These are phyloP conservation scores for Aeschynomene evenia DNA, from an alignment of 306 rosid genomes.

Conservation along the genomic window DNA sequence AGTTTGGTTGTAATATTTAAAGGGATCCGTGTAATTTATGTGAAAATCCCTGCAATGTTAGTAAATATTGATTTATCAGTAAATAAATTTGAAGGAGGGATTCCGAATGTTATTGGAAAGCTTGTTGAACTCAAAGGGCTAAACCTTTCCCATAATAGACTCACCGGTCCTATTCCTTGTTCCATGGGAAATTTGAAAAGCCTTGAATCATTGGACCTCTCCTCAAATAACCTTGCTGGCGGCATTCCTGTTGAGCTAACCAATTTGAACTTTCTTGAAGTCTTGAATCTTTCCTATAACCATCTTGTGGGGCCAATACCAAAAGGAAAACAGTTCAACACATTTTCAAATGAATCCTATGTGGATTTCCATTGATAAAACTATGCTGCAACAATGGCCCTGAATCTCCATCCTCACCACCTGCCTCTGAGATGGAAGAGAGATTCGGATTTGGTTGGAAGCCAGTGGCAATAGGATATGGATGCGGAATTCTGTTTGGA, in stretches of 20 bases:
- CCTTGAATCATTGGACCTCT: constrained; percentile 32
- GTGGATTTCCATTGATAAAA: constrained; percentile 27
- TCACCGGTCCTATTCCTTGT: constrained; percentile 31
- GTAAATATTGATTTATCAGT: constrained; percentile 29
- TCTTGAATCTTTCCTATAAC: constrained; percentile 32
- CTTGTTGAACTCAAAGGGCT: constrained; percentile 21
- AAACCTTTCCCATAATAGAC: constrained; percentile 27
- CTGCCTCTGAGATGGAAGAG: background rate
- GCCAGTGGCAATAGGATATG: constrained; percentile 19
- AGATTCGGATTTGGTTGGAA: constrained; percentile 29
- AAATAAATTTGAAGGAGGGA: constrained; percentile 29
- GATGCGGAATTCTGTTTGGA: constrained; percentile 29
- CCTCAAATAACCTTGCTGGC: constrained; percentile 6
- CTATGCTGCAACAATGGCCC: background rate
- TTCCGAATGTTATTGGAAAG: constrained; percentile 20
- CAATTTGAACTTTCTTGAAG: background rate
- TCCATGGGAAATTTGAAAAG: constrained; percentile 12
- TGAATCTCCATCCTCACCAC: background rate
- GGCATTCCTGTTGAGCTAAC: constrained; percentile 22
- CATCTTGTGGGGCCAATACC: constrained; percentile 29
- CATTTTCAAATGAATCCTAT: constrained; percentile 29
- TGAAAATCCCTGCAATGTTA: background rate
- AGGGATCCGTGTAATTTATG: background rate
- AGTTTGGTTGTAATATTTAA: constrained; percentile 12
- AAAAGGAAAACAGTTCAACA: constrained; percentile 32